Evolutionary conservation across 176 grass and related monocot genomes (phyloP).

Genomic region (Cymbopogon citratus): DNA sequence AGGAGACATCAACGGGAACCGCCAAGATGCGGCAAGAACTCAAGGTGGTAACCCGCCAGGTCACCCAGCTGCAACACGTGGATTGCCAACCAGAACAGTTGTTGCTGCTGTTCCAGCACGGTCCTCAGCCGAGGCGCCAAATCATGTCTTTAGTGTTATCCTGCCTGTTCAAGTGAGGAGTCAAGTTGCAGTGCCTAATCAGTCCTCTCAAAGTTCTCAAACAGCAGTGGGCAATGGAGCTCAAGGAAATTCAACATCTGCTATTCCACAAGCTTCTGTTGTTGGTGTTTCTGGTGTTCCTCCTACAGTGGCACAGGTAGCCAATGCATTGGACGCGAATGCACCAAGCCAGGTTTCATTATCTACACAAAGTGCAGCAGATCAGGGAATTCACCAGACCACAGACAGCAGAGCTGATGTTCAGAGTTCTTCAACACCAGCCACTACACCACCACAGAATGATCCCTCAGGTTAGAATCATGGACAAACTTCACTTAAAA

Average conservation of each 20-base stretch:
- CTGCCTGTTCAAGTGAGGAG: constrained; percentile 70
- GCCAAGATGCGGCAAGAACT: constrained; percentile 37
- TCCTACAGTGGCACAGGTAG: constrained; percentile 50
- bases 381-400: constrained; percentile 29
- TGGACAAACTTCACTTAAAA: neutral
- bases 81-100: constrained; percentile 61
- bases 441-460: constrained; percentile 14
- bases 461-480: constrained; percentile 4
- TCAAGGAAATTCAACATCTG: constrained; percentile 35
- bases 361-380: constrained; percentile 30
- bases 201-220: constrained; percentile 35
- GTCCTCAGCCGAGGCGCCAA: constrained; percentile 43
- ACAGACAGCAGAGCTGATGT: constrained; percentile 19
- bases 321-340: constrained; percentile 36
- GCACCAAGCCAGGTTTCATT: constrained; percentile 30
- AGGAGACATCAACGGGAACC: neutral
- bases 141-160: constrained; percentile 61
- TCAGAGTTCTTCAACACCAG: constrained; percentile 2
- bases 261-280: constrained; percentile 45
- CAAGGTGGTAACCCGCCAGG: constrained; percentile 37
- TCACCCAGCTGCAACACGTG: constrained; percentile 42
- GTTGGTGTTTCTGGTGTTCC: constrained; percentile 47
- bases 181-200: constrained; percentile 13
- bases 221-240: constrained; percentile 21
- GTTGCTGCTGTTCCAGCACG: constrained; percentile 60